Base-by-base conservation (phyloP, 805 yeast genomes). In the Yamadazyma ubonensis region DNA sequence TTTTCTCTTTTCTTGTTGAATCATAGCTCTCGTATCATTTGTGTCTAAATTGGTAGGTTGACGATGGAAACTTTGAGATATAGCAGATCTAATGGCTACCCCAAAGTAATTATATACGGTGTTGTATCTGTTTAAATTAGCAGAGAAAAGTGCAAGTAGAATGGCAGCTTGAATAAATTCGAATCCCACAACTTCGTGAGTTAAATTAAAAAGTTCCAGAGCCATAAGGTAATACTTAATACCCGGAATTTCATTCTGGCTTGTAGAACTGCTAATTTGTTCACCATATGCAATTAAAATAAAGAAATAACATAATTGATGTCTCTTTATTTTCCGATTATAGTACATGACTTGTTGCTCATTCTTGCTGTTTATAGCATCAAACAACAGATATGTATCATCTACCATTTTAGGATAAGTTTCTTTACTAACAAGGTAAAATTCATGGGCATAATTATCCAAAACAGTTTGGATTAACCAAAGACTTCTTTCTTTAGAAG, bases 51-150 rank as follows among this genome's bases (percentile, higher is more conserved):
- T 32, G 16, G 38, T 44, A 21, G 49, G 44, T 35, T 61, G 64
- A 10, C 73, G 52, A 46, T 67, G 73, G 39, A 52, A 61, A 5
- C 70, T 68, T 31, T 51, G 59, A 16, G 70, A 60, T 6, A 66
- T 65, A 0, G 71, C 64, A 1, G 65, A 54, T 17, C 71, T 52
- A 5, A 63, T 57, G 3, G 71, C 71, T 6, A 68, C 61, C 1
- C 72, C 72, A 33, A 65, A 57, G 45, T 54, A 67, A 40, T 63
- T 65, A 48, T 63, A 63, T 16, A 60, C 70, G 6, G 71, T 62
- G 42, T 63, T 65, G 46, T 61, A 59, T 8, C 68, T 46, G 39
- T 59, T 58, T 31, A 67, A 51, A 46, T 67, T 68, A 19, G 66
- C 62, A 2, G 70, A 58, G 40, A 57, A 67, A 10, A 68, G 49